phyloP scores from a whole-genome alignment of 805 yeast species.

The Sugiyamaella qingdaonensis region DNA sequence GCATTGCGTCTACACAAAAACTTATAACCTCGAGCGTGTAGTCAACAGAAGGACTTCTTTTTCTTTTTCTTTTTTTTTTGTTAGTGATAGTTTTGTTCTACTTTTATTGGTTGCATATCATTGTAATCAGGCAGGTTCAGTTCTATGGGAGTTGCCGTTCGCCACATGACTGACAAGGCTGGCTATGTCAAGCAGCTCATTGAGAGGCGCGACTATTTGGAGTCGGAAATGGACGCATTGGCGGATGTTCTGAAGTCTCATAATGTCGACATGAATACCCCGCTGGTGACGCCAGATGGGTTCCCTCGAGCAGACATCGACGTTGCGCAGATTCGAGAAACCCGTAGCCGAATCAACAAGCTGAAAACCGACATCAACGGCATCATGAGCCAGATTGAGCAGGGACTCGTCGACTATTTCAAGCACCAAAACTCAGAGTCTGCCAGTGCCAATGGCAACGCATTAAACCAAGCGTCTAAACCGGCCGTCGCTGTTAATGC shows the following conservation, averaged over 20 bases:
- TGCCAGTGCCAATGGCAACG: neutral
- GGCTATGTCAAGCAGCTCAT: constrained; percentile 15
- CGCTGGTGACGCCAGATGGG: constrained; percentile 67
- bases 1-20: too few relatives aligned
- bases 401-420: constrained; percentile 42
- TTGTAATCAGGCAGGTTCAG: neutral
- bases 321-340: constrained; percentile 58
- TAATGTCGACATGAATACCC: constrained; percentile 58
- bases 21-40: neutral
- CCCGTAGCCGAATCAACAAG: constrained; percentile 61
- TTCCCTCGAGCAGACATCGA: constrained; percentile 84
- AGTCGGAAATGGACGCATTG: constrained; percentile 38
- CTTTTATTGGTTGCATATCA: neutral
- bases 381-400: constrained; percentile 46
- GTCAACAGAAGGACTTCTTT: neutral
- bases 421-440: constrained; percentile 1
- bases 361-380: constrained; percentile 63
- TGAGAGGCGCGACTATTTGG: constrained; percentile 33
- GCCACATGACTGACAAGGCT: neutral
- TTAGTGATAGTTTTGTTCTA: neutral
- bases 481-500: neutral
- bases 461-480: neutral
- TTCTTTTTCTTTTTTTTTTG: too few relatives aligned
- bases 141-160: neutral
- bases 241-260: constrained; percentile 43